These are phyloP conservation scores for Ophiostoma piceae DNA, from an alignment of 2,329 filamentous ascomycete species.

Conservation along the genomic window DNA sequence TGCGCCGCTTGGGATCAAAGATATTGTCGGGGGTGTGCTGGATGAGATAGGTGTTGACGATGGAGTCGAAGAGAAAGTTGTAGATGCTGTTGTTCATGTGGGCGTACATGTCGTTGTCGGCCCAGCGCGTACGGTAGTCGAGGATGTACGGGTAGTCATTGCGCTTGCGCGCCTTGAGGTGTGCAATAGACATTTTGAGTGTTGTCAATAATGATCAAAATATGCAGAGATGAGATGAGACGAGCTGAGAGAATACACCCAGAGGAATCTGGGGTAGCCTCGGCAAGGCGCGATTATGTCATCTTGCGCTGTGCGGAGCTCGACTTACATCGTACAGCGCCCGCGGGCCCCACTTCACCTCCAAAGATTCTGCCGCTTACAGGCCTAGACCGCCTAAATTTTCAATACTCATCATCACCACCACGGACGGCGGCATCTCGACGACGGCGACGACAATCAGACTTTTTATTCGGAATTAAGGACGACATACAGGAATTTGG, in stretches of 20 bases:
- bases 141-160: constrained; percentile 72
- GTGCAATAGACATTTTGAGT: constrained; percentile 22
- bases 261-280: constrained; percentile 18
- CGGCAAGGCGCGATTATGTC: constrained; percentile 17
- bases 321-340: constrained; percentile 9
- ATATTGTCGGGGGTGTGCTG: constrained; percentile 55
- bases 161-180: constrained; percentile 58
- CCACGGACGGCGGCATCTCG: not conserved
- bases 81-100: constrained; percentile 92
- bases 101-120: constrained; percentile 90
- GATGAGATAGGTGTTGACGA: constrained; percentile 85
- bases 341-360: constrained; percentile 12
- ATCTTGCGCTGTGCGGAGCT: not conserved
- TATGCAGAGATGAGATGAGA: not conserved
- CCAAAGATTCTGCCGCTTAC: constrained; percentile 19
- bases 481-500: too few species aligned
- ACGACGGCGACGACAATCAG: not conserved
- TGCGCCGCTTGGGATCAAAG: constrained; percentile 62
- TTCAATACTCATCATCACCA: constrained; percentile 12
- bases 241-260: not conserved
- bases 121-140: constrained; percentile 85
- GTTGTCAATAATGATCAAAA: not conserved
- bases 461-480: not conserved
- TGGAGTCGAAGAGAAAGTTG: constrained; percentile 79
- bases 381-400: constrained; percentile 21